Evolutionary conservation across 2,329 filamentous ascomycete species (phyloP), one percentile per base, ranked within the genome.

Genomic region (Paracamarosporium sp.): DNA sequence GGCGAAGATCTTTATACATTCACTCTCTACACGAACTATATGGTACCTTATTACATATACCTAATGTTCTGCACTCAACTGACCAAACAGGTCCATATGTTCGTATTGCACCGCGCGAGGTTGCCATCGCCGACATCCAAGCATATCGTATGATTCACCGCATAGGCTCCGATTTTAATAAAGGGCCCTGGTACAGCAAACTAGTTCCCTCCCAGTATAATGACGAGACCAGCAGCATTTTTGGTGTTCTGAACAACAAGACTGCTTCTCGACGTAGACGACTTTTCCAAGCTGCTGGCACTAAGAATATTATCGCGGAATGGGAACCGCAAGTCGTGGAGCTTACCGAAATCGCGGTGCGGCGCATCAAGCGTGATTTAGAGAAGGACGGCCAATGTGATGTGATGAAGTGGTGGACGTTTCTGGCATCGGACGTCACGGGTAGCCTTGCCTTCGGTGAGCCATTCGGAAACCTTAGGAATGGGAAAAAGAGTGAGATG

Each of bases 381-480:
- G 69, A 53, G 45, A 60, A 53, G 45, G 61, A 65, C 5, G 64
- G 70, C 22, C 61, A 55, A 13, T 71, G 71, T 9, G 77, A 80
- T 36, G 45, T 70, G 2, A 59, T 79, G 43, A 74, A 76, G 46
- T 68, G 74, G 76, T 75, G 67, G 67, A 77, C 73, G 31, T 71
- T 78, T 22, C 73, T 79, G 57, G 74, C 78, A 5, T 71, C 74
- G 1, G 78, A 80, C 54, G 67, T 79, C 2, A 70, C 68, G 17
- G 69, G 69, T 4, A 62, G 74, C 41, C 57, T 79, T 9, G 71
- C 74, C 28, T 79, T 79, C 56, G 78, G 78, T 7, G 73, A 78
- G 48, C 72, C 67, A 0, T 79, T 80, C 48, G 62, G 70, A 17
- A 77, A 76, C 63, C 55, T 80, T 3, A 76, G 79, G 53, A 63